Conservation (phyloP, 805 yeast species). For the Ogataea saltuana region DNA sequence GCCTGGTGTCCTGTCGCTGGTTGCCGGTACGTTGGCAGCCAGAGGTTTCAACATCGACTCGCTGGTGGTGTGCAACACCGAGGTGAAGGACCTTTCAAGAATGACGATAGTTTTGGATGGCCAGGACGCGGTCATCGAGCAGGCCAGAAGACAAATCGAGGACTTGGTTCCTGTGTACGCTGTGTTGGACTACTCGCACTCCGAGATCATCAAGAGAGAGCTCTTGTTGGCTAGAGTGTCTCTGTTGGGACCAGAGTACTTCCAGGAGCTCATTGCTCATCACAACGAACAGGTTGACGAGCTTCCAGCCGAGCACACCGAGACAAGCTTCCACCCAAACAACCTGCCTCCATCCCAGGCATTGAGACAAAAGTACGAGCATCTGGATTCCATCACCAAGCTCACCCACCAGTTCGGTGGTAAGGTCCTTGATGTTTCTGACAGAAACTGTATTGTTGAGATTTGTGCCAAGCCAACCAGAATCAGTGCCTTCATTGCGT, state of each 20-base stretch:
- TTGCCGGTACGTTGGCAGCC: constrained; percentile 95
- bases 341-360: constrained; percentile 90
- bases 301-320: constrained; percentile 43
- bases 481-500: constrained; percentile 79
- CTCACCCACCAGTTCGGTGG: constrained; percentile 90
- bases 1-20: constrained; percentile 94
- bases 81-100: constrained; percentile 90
- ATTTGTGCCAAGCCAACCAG: constrained; percentile 92
- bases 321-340: constrained; percentile 75
- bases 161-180: constrained; percentile 98
- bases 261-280: constrained; percentile 88
- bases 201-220: constrained; percentile 90
- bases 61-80: constrained; percentile 93
- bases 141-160: constrained; percentile 97
- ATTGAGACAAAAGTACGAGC: constrained; percentile 88
- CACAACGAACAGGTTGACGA: constrained; percentile 57
- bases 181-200: constrained; percentile 87
- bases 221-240: constrained; percentile 89
- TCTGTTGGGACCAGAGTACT: constrained; percentile 95
- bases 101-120: constrained; percentile 96
- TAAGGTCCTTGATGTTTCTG: constrained; percentile 85
- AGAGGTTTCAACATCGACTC: constrained; percentile 98
- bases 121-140: constrained; percentile 94
- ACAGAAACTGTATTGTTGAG: constrained; percentile 92
- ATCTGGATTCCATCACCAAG: constrained; percentile 78